A percentile compares a stretch with the other conserved stretches of the same genome.
These are phyloP conservation scores for Lizonia empirigonia DNA, from an alignment of 2,329 filamentous ascomycete species.

Conservation along the genomic window DNA sequence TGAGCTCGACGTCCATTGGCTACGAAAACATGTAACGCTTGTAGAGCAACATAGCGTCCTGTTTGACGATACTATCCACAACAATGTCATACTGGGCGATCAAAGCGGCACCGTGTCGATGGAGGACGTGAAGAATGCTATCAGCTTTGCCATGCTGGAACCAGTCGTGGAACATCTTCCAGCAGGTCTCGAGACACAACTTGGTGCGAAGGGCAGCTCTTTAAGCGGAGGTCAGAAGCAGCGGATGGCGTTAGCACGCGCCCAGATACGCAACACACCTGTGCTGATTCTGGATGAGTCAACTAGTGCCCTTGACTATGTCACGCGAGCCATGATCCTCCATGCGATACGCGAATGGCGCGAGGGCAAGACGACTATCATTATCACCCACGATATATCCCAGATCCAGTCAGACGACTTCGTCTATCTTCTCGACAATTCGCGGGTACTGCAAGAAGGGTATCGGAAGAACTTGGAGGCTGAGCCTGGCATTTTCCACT, in stretches of 20 bases:
- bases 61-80: conserved; percentile 79
- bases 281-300: conserved; percentile 88
- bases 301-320: conserved; percentile 83
- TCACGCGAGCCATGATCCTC: conserved; percentile 71
- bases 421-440: conserved; percentile 77
- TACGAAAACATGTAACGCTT: conserved; percentile 77
- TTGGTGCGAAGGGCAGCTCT: conserved; percentile 71
- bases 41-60: conserved; percentile 82
- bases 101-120: conserved; percentile 56
- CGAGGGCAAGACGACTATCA: conserved; percentile 80
- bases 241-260: conserved; percentile 78
- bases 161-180: conserved; percentile 71
- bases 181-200: conserved; percentile 70
- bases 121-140: conserved; percentile 66
- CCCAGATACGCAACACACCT: conserved; percentile 75
- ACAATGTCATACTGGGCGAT: conserved; percentile 78
- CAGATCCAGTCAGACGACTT: conserved; percentile 77
- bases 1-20: conserved; percentile 70
- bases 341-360: conserved; percentile 79
- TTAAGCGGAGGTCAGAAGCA: conserved; percentile 88
- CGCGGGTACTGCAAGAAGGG: conserved; percentile 71
- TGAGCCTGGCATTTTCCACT: conserved; percentile 54
- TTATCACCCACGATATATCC: conserved; percentile 88
- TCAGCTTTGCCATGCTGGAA: conserved; percentile 71
- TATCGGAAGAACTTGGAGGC: conserved; percentile 62